Conservation (phyloP, 1,139 yeast species). For the Blastobotrys elegans region DNA sequence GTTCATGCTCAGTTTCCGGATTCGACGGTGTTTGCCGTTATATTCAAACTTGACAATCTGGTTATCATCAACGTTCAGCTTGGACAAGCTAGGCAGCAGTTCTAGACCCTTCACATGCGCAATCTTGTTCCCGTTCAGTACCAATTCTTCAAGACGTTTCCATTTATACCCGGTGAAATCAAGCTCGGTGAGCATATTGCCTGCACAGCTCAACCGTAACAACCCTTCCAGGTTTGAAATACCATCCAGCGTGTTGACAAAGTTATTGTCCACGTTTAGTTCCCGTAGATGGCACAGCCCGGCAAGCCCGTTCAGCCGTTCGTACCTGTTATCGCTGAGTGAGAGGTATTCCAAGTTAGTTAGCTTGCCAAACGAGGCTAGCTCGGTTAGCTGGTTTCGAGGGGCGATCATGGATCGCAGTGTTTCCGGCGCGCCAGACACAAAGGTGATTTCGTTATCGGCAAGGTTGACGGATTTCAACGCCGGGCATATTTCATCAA, state of each 20-base stretch:
- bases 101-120: constrained; percentile 25
- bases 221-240: constrained; percentile 30
- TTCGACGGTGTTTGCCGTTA: constrained; percentile 10
- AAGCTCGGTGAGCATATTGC: constrained; percentile 26
- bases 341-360: constrained; percentile 32
- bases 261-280: constrained; percentile 29
- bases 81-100: constrained; percentile 22
- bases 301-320: constrained; percentile 32
- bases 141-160: constrained; percentile 27
- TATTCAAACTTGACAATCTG: constrained; percentile 16
- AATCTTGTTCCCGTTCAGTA: constrained; percentile 27
- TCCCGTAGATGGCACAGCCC: constrained; percentile 30
- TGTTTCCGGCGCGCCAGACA: constrained; percentile 35
- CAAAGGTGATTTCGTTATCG: constrained; percentile 32
- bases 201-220: constrained; percentile 26
- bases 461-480: constrained; percentile 31
- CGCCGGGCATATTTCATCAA: constrained; percentile 36
- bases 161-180: constrained; percentile 23
- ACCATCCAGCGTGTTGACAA: constrained; percentile 28
- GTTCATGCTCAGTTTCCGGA: constrained; percentile 18
- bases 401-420: constrained; percentile 29
- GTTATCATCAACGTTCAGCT: constrained; percentile 27
- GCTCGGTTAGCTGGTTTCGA: constrained; percentile 31
- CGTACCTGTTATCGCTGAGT: constrained; percentile 32
- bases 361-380: constrained; percentile 30